Conservation (phyloP, 371 early-diverging fungal species). For the Apophysomyces ossiformis region DNA sequence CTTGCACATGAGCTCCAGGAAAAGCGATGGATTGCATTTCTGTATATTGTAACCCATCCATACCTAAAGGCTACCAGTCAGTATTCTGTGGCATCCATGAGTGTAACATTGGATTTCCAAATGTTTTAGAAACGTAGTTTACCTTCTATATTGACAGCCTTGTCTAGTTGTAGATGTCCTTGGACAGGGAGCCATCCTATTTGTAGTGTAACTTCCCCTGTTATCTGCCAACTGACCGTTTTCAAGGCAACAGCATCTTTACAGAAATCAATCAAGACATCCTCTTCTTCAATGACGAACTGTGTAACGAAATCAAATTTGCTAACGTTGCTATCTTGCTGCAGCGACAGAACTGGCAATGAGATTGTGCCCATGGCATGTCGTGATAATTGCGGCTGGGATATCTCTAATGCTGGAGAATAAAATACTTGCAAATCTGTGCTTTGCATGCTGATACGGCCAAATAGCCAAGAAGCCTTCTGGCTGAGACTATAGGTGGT, state of each 20-base stretch:
- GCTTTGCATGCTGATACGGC: conserved; percentile 27
- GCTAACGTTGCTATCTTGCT: conserved; percentile 22
- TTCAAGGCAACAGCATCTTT: conserved; percentile 41
- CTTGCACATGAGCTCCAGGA: conserved; percentile 42
- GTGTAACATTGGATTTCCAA: background rate
- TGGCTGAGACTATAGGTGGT: conserved; percentile 25
- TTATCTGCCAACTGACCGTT: conserved; percentile 40
- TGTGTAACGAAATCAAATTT: conserved; percentile 46
- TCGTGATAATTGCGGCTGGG: background rate
- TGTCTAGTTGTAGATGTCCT: conserved; percentile 29
- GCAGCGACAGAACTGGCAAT: conserved; percentile 37
- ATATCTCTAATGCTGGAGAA: conserved; percentile 8
- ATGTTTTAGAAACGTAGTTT: background rate
- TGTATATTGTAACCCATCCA: conserved; percentile 51
- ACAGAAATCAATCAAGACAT: conserved; percentile 44
- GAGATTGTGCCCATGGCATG: conserved; percentile 38
- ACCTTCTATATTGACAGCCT: conserved; percentile 42
- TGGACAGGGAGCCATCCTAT: conserved; percentile 40
- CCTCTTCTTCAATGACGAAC: conserved; percentile 37
- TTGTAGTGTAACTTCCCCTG: conserved; percentile 32
- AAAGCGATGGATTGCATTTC: conserved; percentile 37
- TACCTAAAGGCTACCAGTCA: conserved; percentile 28
- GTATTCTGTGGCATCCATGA: background rate
- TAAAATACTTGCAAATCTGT: conserved; percentile 28
- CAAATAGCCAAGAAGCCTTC: conserved; percentile 32